Evolutionary conservation across 2,329 filamentous ascomycete species (phyloP).

Genomic region (Paracorniculantispora psalliotae): DNA sequence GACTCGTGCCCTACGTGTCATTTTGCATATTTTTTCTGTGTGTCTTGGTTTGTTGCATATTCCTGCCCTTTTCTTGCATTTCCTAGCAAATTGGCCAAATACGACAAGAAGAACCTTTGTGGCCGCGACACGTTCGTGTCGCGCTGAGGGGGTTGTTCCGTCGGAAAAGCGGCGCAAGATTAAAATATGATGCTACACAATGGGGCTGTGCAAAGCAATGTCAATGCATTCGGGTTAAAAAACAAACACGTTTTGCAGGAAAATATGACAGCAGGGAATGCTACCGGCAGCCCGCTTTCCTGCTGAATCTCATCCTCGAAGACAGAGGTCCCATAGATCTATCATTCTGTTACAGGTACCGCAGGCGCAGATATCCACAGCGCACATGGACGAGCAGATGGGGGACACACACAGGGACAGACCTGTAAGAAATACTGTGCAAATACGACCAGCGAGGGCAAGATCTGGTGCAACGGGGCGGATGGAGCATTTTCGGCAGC

Average conservation of each 20-base stretch:
- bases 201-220: not conserved
- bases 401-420: not conserved
- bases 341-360: not conserved
- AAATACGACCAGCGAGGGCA: not conserved
- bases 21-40: not conserved
- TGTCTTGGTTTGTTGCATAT: not conserved
- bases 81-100: too few relatives aligned
- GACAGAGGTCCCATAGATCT: not conserved
- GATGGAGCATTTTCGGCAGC: conserved; percentile 7
- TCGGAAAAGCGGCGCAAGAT: not conserved
- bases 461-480: conserved; percentile 13
- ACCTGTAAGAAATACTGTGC: not conserved
- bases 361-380: conserved; percentile 2
- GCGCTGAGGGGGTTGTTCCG: not conserved
- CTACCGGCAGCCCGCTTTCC: not conserved
- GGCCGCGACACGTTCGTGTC: not conserved
- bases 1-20: not conserved
- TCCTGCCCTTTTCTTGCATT: not conserved
- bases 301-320: not conserved
- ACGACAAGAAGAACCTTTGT: not conserved
- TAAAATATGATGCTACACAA: not conserved
- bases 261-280: not conserved
- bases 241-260: not conserved
- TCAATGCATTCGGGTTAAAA: not conserved
- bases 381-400: not conserved